Evolutionary conservation across 306 rosid genomes (phyloP).

Genomic region (Begonia peltatifolia): DNA sequence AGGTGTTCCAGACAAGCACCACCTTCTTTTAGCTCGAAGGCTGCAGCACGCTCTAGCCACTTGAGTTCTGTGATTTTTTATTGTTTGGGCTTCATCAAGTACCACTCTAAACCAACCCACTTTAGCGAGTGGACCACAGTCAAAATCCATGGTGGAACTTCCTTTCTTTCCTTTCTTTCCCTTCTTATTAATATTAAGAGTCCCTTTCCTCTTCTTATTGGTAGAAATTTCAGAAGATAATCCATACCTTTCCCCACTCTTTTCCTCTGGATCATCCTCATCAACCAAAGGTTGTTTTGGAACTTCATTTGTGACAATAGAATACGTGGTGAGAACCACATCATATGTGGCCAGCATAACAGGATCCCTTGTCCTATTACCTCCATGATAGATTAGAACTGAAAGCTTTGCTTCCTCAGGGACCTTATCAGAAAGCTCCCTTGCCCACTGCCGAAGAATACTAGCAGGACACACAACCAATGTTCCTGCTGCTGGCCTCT

Average conservation of each 20-base stretch:
- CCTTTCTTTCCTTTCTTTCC: conserved; percentile 68
- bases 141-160: conserved; percentile 37
- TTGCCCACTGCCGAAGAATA: conserved; percentile 91
- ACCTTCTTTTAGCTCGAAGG: conserved; percentile 91
- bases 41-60: conserved; percentile 99
- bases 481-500: conserved; percentile 94
- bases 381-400: conserved; percentile 81
- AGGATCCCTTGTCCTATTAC: conserved; percentile 82
- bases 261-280: conserved; percentile 70
- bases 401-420: conserved; percentile 48
- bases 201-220: conserved; percentile 61
- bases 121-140: conserved; percentile 70
- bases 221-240: conserved; percentile 45
- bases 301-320: conserved; percentile 83
- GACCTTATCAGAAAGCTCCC: conserved; percentile 88
- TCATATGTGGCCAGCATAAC: conserved; percentile 60
- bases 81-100: conserved; percentile 98
- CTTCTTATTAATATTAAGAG: conserved; percentile 31
- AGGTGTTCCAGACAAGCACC: conserved; percentile 99
- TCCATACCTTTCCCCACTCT: conserved; percentile 51
- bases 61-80: conserved; percentile 96
- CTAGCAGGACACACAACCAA: conserved; percentile 98
- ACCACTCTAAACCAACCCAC: conserved; percentile 94
- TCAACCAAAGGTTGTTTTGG: conserved; percentile 86
- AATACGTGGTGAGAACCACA: conserved; percentile 88